Percentiles rank a stretch among this genome's conserved stretches.
Evolutionary conservation across 257 asterid genomes (phyloP).

Genomic region (Datura wrightii): DNA sequence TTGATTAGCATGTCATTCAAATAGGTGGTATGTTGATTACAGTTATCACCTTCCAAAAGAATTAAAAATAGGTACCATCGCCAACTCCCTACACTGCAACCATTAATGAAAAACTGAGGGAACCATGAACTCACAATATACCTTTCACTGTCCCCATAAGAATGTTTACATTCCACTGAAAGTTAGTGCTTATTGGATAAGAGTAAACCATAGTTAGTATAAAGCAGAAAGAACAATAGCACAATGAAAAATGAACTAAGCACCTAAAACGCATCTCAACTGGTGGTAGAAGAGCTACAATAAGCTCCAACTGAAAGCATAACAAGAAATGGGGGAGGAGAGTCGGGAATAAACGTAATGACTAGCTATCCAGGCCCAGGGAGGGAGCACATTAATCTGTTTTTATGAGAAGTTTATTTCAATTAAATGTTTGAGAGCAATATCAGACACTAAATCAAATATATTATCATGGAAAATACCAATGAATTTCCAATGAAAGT

Average conservation of each 20-base stretch:
- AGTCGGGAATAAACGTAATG: background rate
- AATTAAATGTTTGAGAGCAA: background rate
- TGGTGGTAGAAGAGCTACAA: background rate
- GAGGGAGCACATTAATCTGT: background rate
- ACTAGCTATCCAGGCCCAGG: background rate
- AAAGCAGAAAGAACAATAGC: background rate
- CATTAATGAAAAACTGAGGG: background rate
- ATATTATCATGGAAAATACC: background rate
- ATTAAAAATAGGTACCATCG: background rate
- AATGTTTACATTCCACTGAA: background rate
- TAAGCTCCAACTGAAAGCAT: slow-evolving; percentile 3
- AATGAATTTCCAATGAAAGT: background rate
- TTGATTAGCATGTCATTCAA: background rate
- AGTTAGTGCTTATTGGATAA: background rate
- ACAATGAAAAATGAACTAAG: background rate
- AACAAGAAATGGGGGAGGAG: background rate
- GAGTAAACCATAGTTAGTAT: background rate
- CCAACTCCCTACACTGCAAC: background rate
- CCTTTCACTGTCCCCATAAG: background rate
- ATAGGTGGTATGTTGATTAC: background rate
- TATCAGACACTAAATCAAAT: background rate
- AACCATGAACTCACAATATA: background rate
- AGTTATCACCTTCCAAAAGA: background rate
- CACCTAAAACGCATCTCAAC: background rate
- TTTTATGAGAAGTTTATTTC: background rate